Evolutionary conservation across 139 green algal species (phyloP), one percentile per base, ranked within the genome.

Genomic region (Eudorina sp.): DNA sequence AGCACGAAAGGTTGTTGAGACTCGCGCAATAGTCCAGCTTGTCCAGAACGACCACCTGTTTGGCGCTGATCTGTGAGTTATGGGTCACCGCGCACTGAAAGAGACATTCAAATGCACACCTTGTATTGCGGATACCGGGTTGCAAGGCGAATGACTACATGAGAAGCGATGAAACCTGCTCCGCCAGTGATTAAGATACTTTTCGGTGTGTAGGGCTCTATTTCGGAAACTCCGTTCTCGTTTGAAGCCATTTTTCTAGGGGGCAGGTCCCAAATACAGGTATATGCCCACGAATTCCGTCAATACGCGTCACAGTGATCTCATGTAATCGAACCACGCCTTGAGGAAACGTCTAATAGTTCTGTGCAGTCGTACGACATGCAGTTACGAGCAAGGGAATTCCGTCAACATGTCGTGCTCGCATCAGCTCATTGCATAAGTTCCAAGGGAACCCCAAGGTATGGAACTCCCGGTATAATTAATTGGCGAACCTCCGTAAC

Each of bases 21-120:
- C 90, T 97, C 1, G 97, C 94, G 89, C 98, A 99, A 89, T 99
- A 99, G 89, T 99, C 98, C 74, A 99, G 85, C 92, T 98, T 98
- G 90, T 99, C 98, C 23, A 99, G 78, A 2, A 99, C 96, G 0
- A 99, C 94, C 1, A 98, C 81, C 95, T 98, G 93, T 36, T 27
- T 8, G 8, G 55, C 75, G 53, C 25, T 19, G 27, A 3, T 27
- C 7, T 36, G 53, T 72, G 6, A 77, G 80, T 7, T 11, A 23
- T 3, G 29, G 6, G 76, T 34, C 34, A 8, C 25, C 51, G 25
- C 13, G 83, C 48, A 31, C 18, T 45, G 13, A n/a, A 77, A 51
- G 19, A 21, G 48, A 25, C 18, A 53, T 38, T 25, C 31, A 43
- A 51, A 19, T 34, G 21, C 27, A 14, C 21, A 98, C 94, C 92